Evolutionary conservation across 83 land plant species (phyloP).

Genomic region (Isoetes engelmannii): DNA sequence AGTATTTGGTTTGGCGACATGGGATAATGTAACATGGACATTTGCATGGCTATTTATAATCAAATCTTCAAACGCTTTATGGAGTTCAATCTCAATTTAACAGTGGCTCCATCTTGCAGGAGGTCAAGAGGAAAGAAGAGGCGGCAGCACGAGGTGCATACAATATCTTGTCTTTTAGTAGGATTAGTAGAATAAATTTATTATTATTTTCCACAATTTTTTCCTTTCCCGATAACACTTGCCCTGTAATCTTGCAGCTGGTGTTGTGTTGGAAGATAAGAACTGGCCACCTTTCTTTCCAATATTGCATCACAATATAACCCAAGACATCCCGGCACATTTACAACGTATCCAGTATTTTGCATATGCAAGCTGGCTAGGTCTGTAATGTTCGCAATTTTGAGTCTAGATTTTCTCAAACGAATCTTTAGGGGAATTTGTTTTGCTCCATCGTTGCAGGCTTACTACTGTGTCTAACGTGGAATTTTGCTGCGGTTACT

Average conservation of each 20-base stretch:
- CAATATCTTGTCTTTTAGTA: neutral
- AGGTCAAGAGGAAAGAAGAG: slow-evolving; percentile 82
- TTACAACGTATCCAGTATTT: slow-evolving; percentile 74
- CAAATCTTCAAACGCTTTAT: no score
- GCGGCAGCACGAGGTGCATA: slow-evolving; percentile 60
- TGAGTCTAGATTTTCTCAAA: neutral
- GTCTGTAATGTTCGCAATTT: slow-evolving; percentile 25
- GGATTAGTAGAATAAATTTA: neutral
- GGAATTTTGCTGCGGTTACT: slow-evolving; percentile 66
- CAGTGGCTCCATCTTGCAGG: slow-evolving; percentile 30
- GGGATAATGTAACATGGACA: no score
- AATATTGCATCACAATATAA: slow-evolving; percentile 84
- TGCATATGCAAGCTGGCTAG: slow-evolving; percentile 97
- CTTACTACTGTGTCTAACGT: slow-evolving; percentile 53
- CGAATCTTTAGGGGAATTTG: neutral
- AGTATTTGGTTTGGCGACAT: no score
- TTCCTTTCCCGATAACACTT: neutral
- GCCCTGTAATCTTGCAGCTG: slow-evolving; percentile 43
- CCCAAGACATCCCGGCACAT: slow-evolving; percentile 73
- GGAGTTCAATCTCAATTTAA: no score
- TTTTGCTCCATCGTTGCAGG: slow-evolving; percentile 33
- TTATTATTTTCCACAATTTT: neutral
- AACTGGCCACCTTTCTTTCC: slow-evolving; percentile 94
- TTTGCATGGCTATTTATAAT: no score
- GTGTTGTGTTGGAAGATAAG: slow-evolving; percentile 55